Conservation (phyloP, 2,329 filamentous ascomycete species). For the Trichophyton verrucosum region DNA sequence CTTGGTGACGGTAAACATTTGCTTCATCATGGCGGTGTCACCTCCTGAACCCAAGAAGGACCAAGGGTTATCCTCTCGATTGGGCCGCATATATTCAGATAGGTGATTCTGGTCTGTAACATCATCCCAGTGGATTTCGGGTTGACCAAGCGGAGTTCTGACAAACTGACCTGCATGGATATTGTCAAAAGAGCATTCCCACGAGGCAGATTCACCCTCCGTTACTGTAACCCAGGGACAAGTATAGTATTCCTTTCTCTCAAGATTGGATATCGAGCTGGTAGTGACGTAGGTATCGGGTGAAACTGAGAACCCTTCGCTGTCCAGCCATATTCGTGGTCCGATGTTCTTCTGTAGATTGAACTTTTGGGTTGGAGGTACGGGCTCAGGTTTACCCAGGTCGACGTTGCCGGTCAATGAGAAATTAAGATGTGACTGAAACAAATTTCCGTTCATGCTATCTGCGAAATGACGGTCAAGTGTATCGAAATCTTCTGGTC, state of each 20-base stretch:
- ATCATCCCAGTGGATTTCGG: conserved; percentile 12
- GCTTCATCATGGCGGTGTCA: conserved; percentile 10
- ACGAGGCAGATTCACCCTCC: conserved; percentile 4
- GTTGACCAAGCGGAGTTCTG: conserved; percentile 4
- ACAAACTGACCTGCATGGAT: background rate
- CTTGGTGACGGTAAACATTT: conserved; percentile 11
- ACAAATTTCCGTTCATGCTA: conserved; percentile 9
- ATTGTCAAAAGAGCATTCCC: conserved; percentile 10
- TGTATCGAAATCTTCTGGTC: conserved; percentile 5
- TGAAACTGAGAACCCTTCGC: conserved; percentile 12
- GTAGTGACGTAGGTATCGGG: conserved; percentile 9
- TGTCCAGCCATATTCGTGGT: conserved; percentile 11
- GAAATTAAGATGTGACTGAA: conserved; percentile 8
- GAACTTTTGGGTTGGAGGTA: conserved; percentile 8
- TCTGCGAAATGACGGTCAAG: conserved; percentile 7
- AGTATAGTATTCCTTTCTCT: background rate
- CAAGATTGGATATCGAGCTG: background rate
- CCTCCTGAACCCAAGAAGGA: conserved; percentile 7
- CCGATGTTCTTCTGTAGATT: background rate
- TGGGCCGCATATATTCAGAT: conserved; percentile 7
- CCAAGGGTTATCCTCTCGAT: conserved; percentile 11
- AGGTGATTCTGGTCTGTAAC: conserved; percentile 1
- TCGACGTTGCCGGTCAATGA: conserved; percentile 8
- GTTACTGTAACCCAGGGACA: conserved; percentile 7
- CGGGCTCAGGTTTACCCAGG: conserved; percentile 5